phyloP scores from a whole-genome alignment of 1,284 basidiomycete species.

The Trichosporon ovoides region DNA sequence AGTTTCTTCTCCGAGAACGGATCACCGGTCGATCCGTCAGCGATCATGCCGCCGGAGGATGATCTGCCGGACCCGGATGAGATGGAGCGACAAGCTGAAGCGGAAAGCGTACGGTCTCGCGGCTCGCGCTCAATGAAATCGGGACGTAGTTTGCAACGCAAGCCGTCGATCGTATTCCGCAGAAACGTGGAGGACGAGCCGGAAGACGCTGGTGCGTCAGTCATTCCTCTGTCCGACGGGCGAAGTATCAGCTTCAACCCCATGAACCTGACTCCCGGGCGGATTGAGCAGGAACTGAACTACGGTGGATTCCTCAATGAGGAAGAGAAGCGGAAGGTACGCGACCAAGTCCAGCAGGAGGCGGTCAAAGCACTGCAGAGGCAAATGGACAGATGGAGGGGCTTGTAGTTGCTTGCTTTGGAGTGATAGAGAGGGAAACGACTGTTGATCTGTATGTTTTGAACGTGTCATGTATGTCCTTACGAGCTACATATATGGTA shows the following conservation, averaged over 20 bases:
- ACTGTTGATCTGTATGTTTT: too few relatives aligned
- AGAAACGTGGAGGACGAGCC: conserved; percentile 22
- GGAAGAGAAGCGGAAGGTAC: conserved; percentile 29
- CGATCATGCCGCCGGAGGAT: conserved; percentile 19
- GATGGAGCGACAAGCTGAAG: conserved; percentile 26
- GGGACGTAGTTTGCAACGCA: conserved; percentile 6
- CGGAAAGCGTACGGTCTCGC: background rate
- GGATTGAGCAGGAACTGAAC: conserved; percentile 36
- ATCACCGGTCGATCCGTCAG: conserved; percentile 20
- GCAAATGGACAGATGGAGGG: conserved; percentile 37
- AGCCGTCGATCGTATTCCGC: conserved; percentile 38
- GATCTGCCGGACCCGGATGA: conserved; percentile 41
- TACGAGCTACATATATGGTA: background rate
- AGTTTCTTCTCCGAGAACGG: conserved; percentile 35
- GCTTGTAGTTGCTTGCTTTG: conserved; percentile 4
- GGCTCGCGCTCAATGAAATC: background rate
- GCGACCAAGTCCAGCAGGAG: conserved; percentile 21
- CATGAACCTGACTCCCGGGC: conserved; percentile 25
- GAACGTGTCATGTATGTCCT: too few relatives aligned
- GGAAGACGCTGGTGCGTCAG: conserved; percentile 14
- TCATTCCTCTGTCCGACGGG: conserved; percentile 32
- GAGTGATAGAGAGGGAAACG: too few relatives aligned
- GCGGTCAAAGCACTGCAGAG: conserved; percentile 29
- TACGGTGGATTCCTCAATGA: conserved; percentile 27
- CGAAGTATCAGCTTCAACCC: conserved; percentile 38